Evolutionary conservation across 1,284 basidiomycete genomes (phyloP).

Genomic region (Leucoagaricus sp.): DNA sequence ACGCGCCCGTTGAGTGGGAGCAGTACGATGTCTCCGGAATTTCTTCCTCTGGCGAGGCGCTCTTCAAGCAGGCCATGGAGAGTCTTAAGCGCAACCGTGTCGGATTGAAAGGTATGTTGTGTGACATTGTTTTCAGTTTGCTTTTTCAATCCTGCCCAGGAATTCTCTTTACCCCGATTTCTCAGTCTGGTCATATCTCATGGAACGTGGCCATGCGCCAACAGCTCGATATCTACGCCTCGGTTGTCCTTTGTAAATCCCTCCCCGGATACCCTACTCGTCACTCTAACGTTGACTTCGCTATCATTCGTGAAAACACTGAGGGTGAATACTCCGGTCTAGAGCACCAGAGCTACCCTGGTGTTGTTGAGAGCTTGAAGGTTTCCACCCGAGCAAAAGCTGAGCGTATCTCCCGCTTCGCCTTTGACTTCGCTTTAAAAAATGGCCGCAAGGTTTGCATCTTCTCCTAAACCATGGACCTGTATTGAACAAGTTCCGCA

Average conservation of each 20-base stretch:
- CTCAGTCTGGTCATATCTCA: constrained; percentile 94
- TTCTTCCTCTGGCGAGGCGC: constrained; percentile 90
- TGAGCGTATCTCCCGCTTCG: constrained; percentile 96
- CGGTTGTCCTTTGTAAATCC: constrained; percentile 97
- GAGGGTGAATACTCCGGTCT: constrained; percentile 99
- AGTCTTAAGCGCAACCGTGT: constrained; percentile 96
- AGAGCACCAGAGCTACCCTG: constrained; percentile 97
- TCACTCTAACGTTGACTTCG: constrained; percentile 97
- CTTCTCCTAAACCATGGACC: not conserved
- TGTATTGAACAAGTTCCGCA: constrained; percentile 34
- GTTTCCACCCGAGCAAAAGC: constrained; percentile 95
- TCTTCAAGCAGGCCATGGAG: constrained; percentile 98
- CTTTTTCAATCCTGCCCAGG: constrained; percentile 49
- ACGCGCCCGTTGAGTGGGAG: constrained; percentile 99
- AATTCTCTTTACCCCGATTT: constrained; percentile 98
- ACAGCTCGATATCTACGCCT: constrained; percentile 98
- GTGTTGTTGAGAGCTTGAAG: constrained; percentile 98
- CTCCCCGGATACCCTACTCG: constrained; percentile 97
- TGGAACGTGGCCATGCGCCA: constrained; percentile 99
- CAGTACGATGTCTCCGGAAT: constrained; percentile 98
- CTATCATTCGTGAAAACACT: constrained; percentile 99
- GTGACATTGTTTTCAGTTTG: constrained; percentile 7
- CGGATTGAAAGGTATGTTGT: constrained; percentile 87
- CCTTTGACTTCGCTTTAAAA: constrained; percentile 99
- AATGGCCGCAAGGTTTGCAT: constrained; percentile 89